Percentiles rank a stretch among this genome's conserved stretches.
phyloP scores from a whole-genome alignment of 2,329 filamentous ascomycete species.

The Neophaeococcomyces mojaviensis region DNA sequence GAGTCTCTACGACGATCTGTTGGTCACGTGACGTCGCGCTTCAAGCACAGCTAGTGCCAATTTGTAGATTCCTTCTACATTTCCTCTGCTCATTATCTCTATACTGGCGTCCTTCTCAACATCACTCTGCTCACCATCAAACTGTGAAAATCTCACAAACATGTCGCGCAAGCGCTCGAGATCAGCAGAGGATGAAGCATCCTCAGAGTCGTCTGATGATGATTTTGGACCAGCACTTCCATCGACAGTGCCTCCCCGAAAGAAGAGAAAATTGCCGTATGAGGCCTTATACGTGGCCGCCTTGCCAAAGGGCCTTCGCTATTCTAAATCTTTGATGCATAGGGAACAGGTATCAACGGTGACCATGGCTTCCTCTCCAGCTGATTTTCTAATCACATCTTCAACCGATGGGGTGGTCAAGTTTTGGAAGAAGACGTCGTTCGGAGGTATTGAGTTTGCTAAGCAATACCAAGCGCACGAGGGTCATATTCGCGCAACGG shows the following conservation, averaged over 20 bases:
- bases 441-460: conserved; percentile 92
- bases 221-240: conserved; percentile 92
- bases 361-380: conserved; percentile 71
- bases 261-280: conserved; percentile 87
- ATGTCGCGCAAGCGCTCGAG: conserved; percentile 5
- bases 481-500: conserved; percentile 76
- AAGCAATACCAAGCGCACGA: conserved; percentile 93
- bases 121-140: too few species aligned
- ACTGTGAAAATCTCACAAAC: too few species aligned
- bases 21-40: too few species aligned
- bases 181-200: background rate
- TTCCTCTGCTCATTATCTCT: too few species aligned
- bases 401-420: conserved; percentile 95
- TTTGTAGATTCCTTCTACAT: too few species aligned
- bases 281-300: conserved; percentile 93
- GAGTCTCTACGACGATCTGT: too few species aligned
- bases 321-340: conserved; percentile 97
- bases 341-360: conserved; percentile 86
- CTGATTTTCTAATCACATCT: conserved; percentile 91
- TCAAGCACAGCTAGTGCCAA: too few species aligned
- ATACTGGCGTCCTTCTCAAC: too few species aligned
- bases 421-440: conserved; percentile 94
- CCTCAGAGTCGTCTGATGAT: conserved; percentile 37
- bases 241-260: conserved; percentile 69
- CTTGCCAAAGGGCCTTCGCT: conserved; percentile 70